Base-by-base conservation (phyloP, 1,284 basidiomycete species). In the Moniliophthora roreri region DNA sequence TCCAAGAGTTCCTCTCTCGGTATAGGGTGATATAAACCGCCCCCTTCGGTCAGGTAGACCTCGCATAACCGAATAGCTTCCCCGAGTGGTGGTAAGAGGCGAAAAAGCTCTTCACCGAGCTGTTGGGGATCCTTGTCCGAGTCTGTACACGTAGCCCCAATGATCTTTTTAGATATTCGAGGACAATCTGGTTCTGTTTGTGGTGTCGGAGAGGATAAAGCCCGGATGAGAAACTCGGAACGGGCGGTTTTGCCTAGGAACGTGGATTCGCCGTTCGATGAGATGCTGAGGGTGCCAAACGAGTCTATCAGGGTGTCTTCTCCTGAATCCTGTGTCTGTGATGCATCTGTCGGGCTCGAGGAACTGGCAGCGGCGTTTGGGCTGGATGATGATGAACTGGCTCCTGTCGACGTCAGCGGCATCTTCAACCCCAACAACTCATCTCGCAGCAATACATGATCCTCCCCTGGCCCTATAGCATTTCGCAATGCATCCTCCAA, bases 161-260 rank as follows among this genome's bases (percentile, higher is more conserved):
- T 42, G 13, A 56, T 56, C 23, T 51, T 53, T 23, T 47, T 57
- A 6, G 74, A 67, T 23, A 76, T 62, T 24, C 72, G 69, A 5
- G 67, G 66, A 26, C 63, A 60, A 4, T 57, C 13, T 45, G 50
- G 39, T 62, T 45, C 46, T 53, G 62, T 47, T 42, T 57, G 53
- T 37, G 56, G 34, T 52, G 61, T 54, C 34, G 59, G 50, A 53
- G 65, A 60, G 44, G 60, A 50, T 5, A 65, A 40, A 4, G 61
- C 54, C 21, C 55, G 55, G 36, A 56, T 56, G 44, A 56, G 51
- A 16, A 53, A 56, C 48, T 88, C 85, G 35, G 82, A 76, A 20
- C 84, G 76, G 1, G 85, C 81, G 2, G 84, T 86, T 53, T 79
- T 75, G 15, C 85, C 84, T 56, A 82, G 75, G 62, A 84, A 87